Percentiles rank a stretch among this genome's conserved stretches.
phyloP scores from a whole-genome alignment of 305 asterid genomes.

The Coffea humblotiana region DNA sequence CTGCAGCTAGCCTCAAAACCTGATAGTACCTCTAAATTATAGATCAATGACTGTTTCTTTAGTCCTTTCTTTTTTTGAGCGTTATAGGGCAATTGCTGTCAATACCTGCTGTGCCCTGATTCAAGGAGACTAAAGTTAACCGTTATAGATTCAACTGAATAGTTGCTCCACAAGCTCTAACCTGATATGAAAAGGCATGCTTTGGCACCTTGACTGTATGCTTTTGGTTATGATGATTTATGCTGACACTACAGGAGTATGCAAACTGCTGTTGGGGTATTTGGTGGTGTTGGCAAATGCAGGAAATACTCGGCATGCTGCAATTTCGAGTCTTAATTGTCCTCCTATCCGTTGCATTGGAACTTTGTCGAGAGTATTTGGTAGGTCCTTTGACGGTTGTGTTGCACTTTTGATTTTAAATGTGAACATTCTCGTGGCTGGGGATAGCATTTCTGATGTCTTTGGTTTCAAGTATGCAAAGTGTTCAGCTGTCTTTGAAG shows the following conservation, averaged over 20 bases:
- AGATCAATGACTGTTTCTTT: not conserved
- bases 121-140: not conserved
- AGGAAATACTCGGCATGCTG: conserved; percentile 69
- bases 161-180: not conserved
- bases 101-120: not conserved
- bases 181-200: not conserved
- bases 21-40: conserved; percentile 1
- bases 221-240: conserved; percentile 1
- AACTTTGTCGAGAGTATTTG: conserved; percentile 95
- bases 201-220: not conserved
- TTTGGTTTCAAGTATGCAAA: not conserved
- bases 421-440: conserved; percentile 4
- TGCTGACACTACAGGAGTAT: conserved; percentile 53
- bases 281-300: conserved; percentile 93
- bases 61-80: not conserved
- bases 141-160: not conserved
- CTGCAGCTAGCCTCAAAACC: conserved; percentile 6
- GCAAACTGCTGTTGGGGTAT: conserved; percentile 93
- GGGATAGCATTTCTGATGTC: not conserved
- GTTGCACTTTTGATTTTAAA: not conserved
- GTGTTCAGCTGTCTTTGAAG: not conserved
- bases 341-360: conserved; percentile 83
- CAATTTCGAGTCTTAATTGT: conserved; percentile 74
- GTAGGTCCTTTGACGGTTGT: conserved; percentile 34
- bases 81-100: not conserved